A percentile compares a stretch with the other conserved stretches of the same genome.
These are phyloP conservation scores for Vanrija sp. DNA, from an alignment of 1,284 basidiomycete species.

Conservation along the genomic window DNA sequence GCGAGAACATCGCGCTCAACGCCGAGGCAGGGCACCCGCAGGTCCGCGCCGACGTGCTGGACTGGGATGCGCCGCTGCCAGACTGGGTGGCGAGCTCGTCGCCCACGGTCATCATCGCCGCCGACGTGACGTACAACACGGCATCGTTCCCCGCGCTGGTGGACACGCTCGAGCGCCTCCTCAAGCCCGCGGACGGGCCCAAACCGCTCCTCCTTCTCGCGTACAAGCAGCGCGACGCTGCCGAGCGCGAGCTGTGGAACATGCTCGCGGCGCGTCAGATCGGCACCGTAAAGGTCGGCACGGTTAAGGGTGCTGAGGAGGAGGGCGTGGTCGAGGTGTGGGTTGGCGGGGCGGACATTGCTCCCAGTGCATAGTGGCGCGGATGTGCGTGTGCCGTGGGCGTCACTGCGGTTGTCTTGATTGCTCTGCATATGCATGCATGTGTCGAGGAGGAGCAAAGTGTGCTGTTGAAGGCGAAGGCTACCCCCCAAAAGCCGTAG, in stretches of 20 bases:
- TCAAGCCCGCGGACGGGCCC: conserved; percentile 8
- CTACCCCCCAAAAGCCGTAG: too few relatives aligned
- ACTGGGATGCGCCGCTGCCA: conserved; percentile 69
- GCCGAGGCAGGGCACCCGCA: not conserved
- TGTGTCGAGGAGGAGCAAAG: too few relatives aligned
- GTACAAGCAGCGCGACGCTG: conserved; percentile 74
- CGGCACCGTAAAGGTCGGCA: conserved; percentile 51
- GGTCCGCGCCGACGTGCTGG: conserved; percentile 55
- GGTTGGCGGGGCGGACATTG: conserved; percentile 46
- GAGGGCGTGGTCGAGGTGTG: conserved; percentile 64
- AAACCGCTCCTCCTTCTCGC: conserved; percentile 58
- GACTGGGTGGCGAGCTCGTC: conserved; percentile 37
- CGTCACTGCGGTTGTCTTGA: too few relatives aligned
- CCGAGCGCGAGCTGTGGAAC: conserved; percentile 68
- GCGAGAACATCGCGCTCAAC: conserved; percentile 64
- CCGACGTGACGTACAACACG: conserved; percentile 86
- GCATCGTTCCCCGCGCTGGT: conserved; percentile 61
- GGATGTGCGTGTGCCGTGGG: too few relatives aligned
- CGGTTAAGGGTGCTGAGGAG: conserved; percentile 57
- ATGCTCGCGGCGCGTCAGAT: conserved; percentile 51
- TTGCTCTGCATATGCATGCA: too few relatives aligned
- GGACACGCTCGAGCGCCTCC: conserved; percentile 32
- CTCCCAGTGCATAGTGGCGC: not conserved
- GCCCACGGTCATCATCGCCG: conserved; percentile 56
- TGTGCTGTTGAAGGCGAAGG: too few relatives aligned